Evolutionary conservation across 148 eudicot genomes (phyloP), one percentile per base, ranked within the genome.

Genomic region (Amaranthus hypochondriacus): DNA sequence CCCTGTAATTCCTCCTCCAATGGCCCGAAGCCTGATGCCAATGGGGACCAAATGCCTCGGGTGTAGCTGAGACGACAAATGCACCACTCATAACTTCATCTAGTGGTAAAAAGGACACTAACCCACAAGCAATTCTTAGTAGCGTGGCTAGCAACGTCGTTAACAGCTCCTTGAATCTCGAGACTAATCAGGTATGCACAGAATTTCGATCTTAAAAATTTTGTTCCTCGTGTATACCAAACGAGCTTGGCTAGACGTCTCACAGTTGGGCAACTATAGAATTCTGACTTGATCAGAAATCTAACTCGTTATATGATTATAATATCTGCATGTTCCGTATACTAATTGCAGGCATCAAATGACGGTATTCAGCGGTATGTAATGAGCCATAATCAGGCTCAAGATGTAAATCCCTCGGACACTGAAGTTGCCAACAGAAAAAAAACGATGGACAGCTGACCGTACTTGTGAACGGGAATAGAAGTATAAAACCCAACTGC

Each of bases 41-140:
- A 50, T 72, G 55, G 88, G 88, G 80, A 52, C 66, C 75, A 62
- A 84, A 72, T 83, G 73, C 48, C 73, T 69, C 81, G 2, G 77
- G 81, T 28, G 66, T 70, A 58, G 78, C 77, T 71, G 73, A 67
- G 48, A 57, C 80, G 3, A 71, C 68, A 50, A 81, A 83, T 61
- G 75, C 66, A 57, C 73, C 79, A 21, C 71, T 69, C 74, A 60
- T 78, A 55, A 83, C 80, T 71, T 78, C 82, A 57, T 59, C 76
- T 10, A 53, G 71, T 43, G 62, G 69, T 59, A 72, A 84, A 47
- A 78, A 81, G 68, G 81, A 76, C 64, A 59, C 63, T 71, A 79
- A 82, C 68, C 70, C 68, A 44, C 86, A 78, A 68, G 57, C 68
- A 42, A 69, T 81, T 52, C 81, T 62, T 60, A 76, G 56, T 60